phyloP scores from a whole-genome alignment of 2,329 filamentous ascomycete genomes.

The Colletotrichum gigasporum region DNA sequence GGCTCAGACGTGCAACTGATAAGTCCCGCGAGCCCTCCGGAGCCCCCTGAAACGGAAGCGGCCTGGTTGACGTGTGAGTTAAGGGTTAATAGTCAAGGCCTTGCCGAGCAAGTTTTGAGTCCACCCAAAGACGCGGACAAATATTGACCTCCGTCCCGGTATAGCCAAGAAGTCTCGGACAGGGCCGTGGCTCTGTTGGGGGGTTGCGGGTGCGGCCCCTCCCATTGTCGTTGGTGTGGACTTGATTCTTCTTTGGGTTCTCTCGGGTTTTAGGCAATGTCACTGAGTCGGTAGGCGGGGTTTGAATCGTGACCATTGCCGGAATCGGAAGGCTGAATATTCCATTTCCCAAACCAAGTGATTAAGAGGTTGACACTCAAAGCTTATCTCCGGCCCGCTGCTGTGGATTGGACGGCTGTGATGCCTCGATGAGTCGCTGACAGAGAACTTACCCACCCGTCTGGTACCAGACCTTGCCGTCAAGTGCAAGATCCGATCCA shows the following conservation, averaged over 20 bases:
- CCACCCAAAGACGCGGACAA: too few relatives aligned
- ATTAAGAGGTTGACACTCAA: not conserved
- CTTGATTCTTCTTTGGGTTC: too few relatives aligned
- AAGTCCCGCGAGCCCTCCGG: not conserved
- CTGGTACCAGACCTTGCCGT: not conserved
- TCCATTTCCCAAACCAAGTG: not conserved
- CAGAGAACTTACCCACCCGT: not conserved
- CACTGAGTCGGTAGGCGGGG: too few relatives aligned
- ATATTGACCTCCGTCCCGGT: too few relatives aligned
- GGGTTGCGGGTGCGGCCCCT: too few relatives aligned
- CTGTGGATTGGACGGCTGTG: conserved; percentile 1
- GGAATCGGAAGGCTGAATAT: not conserved
- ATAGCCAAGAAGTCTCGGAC: too few relatives aligned
- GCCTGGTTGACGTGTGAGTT: too few relatives aligned
- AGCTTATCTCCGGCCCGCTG: conserved; percentile 5
- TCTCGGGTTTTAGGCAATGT: not conserved
- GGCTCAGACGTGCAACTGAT: not conserved
- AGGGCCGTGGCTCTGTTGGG: too few relatives aligned
- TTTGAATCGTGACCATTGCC: not conserved
- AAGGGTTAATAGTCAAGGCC: too few relatives aligned
- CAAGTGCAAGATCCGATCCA: not conserved
- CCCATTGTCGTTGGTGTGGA: too few relatives aligned
- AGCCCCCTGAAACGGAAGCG: not conserved
- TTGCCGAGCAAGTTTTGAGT: too few relatives aligned
- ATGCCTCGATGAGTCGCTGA: conserved; percentile 5